These are phyloP conservation scores for Madurella fahalii DNA, from an alignment of 2,329 filamentous ascomycete species.

Conservation along the genomic window DNA sequence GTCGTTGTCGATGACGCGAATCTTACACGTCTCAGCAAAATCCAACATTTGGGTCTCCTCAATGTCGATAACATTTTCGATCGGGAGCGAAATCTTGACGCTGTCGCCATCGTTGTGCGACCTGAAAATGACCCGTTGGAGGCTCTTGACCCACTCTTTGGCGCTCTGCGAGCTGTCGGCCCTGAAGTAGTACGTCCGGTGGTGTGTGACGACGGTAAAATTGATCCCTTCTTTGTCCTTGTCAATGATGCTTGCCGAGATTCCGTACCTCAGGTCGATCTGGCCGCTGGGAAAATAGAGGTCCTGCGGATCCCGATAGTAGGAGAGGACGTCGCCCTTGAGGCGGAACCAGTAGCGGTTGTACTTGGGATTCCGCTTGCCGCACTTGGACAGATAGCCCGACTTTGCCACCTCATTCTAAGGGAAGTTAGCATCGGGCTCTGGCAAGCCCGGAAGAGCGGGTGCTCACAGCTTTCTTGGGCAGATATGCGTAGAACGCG, in stretches of 20 bases:
- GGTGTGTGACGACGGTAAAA: slow-evolving; percentile 78
- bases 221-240: slow-evolving; percentile 72
- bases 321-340: slow-evolving; percentile 87
- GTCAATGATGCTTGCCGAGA: slow-evolving; percentile 75
- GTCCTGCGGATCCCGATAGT: slow-evolving; percentile 78
- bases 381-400: slow-evolving; percentile 82
- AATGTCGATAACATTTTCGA: slow-evolving; percentile 84
- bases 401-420: slow-evolving; percentile 75
- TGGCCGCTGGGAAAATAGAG: slow-evolving; percentile 89
- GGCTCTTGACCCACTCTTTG: slow-evolving; percentile 91
- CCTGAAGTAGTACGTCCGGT: slow-evolving; percentile 79
- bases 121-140: slow-evolving; percentile 92
- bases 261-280: slow-evolving; percentile 87
- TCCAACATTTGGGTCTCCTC: slow-evolving; percentile 89
- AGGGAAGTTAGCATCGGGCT: slow-evolving; percentile 1
- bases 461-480: slow-evolving; percentile 72
- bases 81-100: slow-evolving; percentile 89
- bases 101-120: slow-evolving; percentile 96
- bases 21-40: slow-evolving; percentile 89
- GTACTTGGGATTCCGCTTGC: slow-evolving; percentile 82
- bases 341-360: slow-evolving; percentile 90
- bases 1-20: slow-evolving; percentile 87
- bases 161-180: slow-evolving; percentile 85
- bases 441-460: neutral
- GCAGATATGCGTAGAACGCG: slow-evolving; percentile 96